These are phyloP conservation scores for Chloranthus sessilifolius DNA, from an alignment of 164 flowering plant species.

Conservation along the genomic window DNA sequence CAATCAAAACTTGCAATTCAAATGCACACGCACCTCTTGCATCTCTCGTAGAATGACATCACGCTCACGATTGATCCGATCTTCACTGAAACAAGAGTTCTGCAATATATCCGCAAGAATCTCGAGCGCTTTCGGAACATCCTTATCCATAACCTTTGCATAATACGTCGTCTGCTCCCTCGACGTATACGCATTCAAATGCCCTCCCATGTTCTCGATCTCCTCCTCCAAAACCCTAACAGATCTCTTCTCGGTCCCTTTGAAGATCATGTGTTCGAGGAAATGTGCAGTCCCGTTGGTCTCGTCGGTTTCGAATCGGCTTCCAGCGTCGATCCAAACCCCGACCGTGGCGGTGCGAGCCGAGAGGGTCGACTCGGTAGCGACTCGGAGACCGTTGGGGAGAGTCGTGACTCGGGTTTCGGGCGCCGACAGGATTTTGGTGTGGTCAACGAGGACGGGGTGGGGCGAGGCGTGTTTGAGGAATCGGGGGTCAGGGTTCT, in stretches of 20 bases:
- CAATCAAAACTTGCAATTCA: no score
- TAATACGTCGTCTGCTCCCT: constrained; percentile 53
- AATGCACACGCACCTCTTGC: constrained; percentile 42
- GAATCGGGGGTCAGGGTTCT: constrained; percentile 37
- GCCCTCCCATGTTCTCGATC: constrained; percentile 57
- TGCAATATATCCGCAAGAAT: constrained; percentile 44
- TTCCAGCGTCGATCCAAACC: constrained; percentile 55
- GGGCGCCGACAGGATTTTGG: constrained; percentile 35
- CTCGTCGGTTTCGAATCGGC: constrained; percentile 43
- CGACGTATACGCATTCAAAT: constrained; percentile 45
- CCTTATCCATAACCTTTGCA: constrained; percentile 33
- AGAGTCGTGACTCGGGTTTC: constrained; percentile 43
- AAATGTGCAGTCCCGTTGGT: constrained; percentile 55
- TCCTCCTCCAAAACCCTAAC: constrained; percentile 38
- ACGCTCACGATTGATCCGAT: constrained; percentile 30
- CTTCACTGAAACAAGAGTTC: constrained; percentile 35
- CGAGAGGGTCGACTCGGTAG: constrained; percentile 42
- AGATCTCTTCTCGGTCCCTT: constrained; percentile 42
- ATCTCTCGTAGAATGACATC: constrained; percentile 42
- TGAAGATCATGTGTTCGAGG: constrained; percentile 49
- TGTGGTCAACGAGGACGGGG: constrained; percentile 31
- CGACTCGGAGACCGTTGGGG: constrained; percentile 43
- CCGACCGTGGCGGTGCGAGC: constrained; percentile 43
- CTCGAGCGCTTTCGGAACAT: constrained; percentile 33
- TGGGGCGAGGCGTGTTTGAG: constrained; percentile 34